A percentile compares a stretch with the other conserved stretches of the same genome.
These are phyloP conservation scores for Rhizophora mangle DNA, from an alignment of 345 rosid species.

Conservation along the genomic window DNA sequence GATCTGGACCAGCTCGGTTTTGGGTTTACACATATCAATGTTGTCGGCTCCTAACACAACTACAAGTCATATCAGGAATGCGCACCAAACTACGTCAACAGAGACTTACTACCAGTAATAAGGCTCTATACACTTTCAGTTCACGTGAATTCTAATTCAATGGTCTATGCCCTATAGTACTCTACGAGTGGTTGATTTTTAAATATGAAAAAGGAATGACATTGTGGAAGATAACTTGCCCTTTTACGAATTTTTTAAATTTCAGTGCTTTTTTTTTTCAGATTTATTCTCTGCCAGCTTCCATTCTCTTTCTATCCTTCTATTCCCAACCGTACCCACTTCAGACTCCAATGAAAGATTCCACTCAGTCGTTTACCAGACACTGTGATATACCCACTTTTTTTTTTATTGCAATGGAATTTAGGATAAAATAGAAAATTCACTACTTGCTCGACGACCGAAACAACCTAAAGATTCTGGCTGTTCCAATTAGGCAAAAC, in stretches of 20 bases:
- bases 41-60: slow-evolving; percentile 39
- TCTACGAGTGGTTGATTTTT: not conserved
- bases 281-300: slow-evolving; percentile 26
- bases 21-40: slow-evolving; percentile 43
- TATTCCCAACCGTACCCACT: slow-evolving; percentile 23
- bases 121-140: not conserved
- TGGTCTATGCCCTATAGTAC: not conserved
- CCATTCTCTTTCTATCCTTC: slow-evolving; percentile 55
- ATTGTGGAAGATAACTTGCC: slow-evolving; percentile 23
- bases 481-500: not conserved
- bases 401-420: not conserved
- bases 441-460: slow-evolving; percentile 11
- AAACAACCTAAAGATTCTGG: slow-evolving; percentile 7
- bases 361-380: slow-evolving; percentile 17
- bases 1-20: not conserved
- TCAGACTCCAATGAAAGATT: slow-evolving; percentile 49
- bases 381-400: not conserved
- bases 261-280: slow-evolving; percentile 38
- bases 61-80: slow-evolving; percentile 31
- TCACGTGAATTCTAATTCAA: not conserved
- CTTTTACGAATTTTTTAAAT: slow-evolving; percentile 35
- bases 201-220: not conserved
- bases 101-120: not conserved
- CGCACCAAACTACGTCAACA: slow-evolving; percentile 35
- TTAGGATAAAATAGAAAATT: slow-evolving; percentile 8